Conservation (phyloP, 768 basidiomycete species). For the Xerocomus spinulosus region DNA sequence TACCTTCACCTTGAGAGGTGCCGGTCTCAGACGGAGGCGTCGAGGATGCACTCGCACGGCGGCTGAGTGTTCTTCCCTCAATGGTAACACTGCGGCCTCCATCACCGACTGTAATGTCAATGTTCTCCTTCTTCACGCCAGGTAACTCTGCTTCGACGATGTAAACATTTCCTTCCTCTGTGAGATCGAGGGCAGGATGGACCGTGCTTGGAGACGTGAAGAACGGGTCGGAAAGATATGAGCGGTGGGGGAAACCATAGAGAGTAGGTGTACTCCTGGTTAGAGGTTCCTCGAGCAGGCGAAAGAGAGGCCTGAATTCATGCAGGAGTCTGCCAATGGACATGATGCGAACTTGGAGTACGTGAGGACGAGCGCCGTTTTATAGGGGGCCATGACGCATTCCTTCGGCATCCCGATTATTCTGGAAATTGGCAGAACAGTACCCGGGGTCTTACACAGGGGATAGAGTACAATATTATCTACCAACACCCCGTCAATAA, state of each 20-base stretch:
- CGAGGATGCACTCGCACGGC: constrained; percentile 15
- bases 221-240: constrained; percentile 50
- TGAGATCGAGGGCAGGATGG: constrained; percentile 62
- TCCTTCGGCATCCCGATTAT: constrained; percentile 14
- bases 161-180: constrained; percentile 61
- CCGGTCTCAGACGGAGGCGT: constrained; percentile 15
- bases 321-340: constrained; percentile 62
- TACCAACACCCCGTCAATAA: too few species aligned
- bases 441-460: constrained; percentile 13
- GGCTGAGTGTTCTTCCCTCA: constrained; percentile 51
- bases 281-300: constrained; percentile 70
- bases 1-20: constrained; percentile 28
- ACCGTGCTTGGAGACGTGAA: constrained; percentile 31
- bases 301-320: constrained; percentile 73
- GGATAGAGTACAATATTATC: too few species aligned
- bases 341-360: constrained; percentile 40
- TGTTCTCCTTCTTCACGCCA: constrained; percentile 72
- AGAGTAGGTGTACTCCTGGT: constrained; percentile 29
- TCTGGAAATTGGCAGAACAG: too few species aligned
- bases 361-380: neutral
- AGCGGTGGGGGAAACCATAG: constrained; percentile 29
- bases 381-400: constrained; percentile 17
- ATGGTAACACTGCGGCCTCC: constrained; percentile 68
- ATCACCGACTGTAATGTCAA: constrained; percentile 67
- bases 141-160: constrained; percentile 75